phyloP scores from a whole-genome alignment of 1,284 basidiomycete species.

The Boletus hoseneyae region DNA sequence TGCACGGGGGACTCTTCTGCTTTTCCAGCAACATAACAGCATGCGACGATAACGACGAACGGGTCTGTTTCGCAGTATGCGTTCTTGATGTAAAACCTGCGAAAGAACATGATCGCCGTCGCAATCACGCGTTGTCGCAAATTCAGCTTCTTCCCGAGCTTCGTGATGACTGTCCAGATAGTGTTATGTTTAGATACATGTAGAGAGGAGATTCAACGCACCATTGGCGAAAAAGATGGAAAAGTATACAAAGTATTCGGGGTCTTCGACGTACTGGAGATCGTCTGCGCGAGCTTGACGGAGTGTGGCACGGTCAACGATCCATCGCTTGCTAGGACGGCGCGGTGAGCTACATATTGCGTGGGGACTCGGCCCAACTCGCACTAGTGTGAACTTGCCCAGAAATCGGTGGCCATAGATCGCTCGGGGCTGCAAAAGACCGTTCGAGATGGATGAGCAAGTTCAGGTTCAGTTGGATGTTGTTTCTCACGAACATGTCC shows the following conservation, averaged over 20 bases:
- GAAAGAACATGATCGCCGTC: slow-evolving; percentile 92
- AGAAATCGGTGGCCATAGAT: slow-evolving; percentile 73
- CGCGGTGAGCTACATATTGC: slow-evolving; percentile 15
- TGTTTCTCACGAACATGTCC: no score
- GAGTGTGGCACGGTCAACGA: slow-evolving; percentile 77
- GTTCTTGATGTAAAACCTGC: slow-evolving; percentile 93
- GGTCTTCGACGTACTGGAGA: slow-evolving; percentile 70
- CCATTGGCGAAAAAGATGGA: slow-evolving; percentile 84
- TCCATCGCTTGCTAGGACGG: slow-evolving; percentile 74
- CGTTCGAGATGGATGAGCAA: background rate
- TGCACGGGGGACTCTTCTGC: slow-evolving; percentile 95
- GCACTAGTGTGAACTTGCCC: slow-evolving; percentile 73
- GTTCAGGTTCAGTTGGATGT: no score
- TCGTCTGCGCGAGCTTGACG: slow-evolving; percentile 73
- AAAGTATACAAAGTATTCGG: slow-evolving; percentile 73
- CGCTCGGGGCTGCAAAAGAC: background rate
- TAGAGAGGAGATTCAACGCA: slow-evolving; percentile 26
- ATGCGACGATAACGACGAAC: slow-evolving; percentile 88
- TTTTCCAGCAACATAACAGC: slow-evolving; percentile 94
- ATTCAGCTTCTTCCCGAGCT: slow-evolving; percentile 81
- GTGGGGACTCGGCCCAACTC: slow-evolving; percentile 10
- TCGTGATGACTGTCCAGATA: slow-evolving; percentile 65
- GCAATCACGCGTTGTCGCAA: slow-evolving; percentile 89
- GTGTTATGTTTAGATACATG: background rate
- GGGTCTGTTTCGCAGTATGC: slow-evolving; percentile 93